Conservation (phyloP, 2,329 filamentous ascomycete genomes). For the Alternaria brassicicola region DNA sequence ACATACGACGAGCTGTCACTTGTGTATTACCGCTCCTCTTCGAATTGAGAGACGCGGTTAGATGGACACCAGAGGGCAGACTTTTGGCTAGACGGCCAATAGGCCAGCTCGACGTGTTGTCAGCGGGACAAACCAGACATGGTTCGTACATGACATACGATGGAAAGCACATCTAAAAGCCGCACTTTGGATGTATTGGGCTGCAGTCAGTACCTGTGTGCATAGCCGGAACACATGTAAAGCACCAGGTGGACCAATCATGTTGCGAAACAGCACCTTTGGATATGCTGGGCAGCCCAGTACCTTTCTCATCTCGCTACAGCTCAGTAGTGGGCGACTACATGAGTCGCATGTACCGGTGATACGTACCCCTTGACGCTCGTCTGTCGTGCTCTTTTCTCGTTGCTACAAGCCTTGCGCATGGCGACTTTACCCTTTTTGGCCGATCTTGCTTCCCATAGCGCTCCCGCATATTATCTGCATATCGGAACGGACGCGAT, state of each 20-base stretch:
- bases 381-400: constrained; percentile 24
- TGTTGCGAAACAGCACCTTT: constrained; percentile 26
- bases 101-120: constrained; percentile 28
- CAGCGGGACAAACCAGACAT: constrained; percentile 25
- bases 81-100: constrained; percentile 33
- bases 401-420: constrained; percentile 22
- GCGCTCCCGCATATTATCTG: constrained; percentile 40
- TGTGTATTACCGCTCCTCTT: constrained; percentile 38
- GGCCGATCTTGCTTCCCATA: constrained; percentile 30
- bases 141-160: constrained; percentile 28
- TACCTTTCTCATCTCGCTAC: constrained; percentile 30
- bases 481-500: constrained; percentile 29
- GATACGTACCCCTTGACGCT: constrained; percentile 21
- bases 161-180: constrained; percentile 21
- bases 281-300: constrained; percentile 27
- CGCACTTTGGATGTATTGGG: constrained; percentile 38
- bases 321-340: constrained; percentile 27
- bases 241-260: constrained; percentile 41
- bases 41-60: constrained; percentile 28
- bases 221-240: constrained; percentile 43
- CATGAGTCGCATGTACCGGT: constrained; percentile 21
- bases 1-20: constrained; percentile 30
- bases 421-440: constrained; percentile 24
- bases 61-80: constrained; percentile 22
- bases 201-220: constrained; percentile 37